Evolutionary conservation across 345 rosid genomes (phyloP), one percentile per base, ranked within the genome.

Genomic region (Eutrema japonicum): DNA sequence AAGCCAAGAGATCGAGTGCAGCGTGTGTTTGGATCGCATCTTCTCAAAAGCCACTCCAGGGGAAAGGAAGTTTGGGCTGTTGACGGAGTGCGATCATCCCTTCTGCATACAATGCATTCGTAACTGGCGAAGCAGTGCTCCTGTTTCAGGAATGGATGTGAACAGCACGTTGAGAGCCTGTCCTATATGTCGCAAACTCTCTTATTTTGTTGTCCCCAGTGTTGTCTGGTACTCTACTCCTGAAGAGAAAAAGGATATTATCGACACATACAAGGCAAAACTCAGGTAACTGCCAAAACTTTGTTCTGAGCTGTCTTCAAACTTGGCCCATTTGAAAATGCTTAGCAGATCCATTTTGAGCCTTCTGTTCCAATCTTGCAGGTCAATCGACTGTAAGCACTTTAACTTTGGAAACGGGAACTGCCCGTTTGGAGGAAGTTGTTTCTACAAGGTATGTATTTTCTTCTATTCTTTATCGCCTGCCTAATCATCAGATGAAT

Each of bases 161-260:
- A 89, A 88, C 73, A 82, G 85, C 75, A 80, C 93, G 38, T 76
- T 88, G 82, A 88, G 98, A 84, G 82, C 97, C 3, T 95, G 99
- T 73, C 98, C 98, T 18, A 88, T 90, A 38, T 92, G 99, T 73
- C 98, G 97, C 66, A 95, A 95, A 80, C 77, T 89, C 33, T 95
- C 99, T 9, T 95, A 95, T 82, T 95, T 92, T 51, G 96, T 95
- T 76, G 86, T 92, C 76, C 99, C 99, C 1, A 95, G 96, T 81
- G 92, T 84, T 74, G 86, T 95, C 56, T 95, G 99, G 99, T 90
- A 86, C 78, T 86, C 87, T 46, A 66, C 90, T 43, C 86, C 84
- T 48, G 97, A 90, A 48, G 96, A 92, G 78, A 95, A 95, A 56
- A 79, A 83, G 72, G 96, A 88, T 55, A 92, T 95, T 43, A 68